These are phyloP conservation scores for Rheum nobile DNA, from an alignment of 148 eudicot species.

Conservation along the genomic window DNA sequence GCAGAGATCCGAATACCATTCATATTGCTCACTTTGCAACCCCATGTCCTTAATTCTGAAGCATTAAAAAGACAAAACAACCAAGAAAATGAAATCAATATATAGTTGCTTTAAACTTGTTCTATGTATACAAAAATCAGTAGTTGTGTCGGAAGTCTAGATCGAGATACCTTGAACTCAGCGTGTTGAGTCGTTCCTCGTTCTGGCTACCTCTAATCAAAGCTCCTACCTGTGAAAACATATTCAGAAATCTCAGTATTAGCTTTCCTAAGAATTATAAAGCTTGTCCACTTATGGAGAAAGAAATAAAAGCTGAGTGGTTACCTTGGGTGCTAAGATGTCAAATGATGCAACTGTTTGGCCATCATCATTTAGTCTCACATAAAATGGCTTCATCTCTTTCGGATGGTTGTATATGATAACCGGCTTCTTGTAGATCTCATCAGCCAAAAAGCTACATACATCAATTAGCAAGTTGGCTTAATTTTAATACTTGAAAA, in stretches of 20 bases:
- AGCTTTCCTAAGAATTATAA: too few relatives aligned
- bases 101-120: too few relatives aligned
- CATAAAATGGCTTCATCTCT: slow-evolving; percentile 72
- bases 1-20: slow-evolving; percentile 88
- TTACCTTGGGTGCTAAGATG: slow-evolving; percentile 62
- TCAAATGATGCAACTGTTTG: slow-evolving; percentile 68
- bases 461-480: neutral
- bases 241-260: neutral
- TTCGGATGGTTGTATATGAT: slow-evolving; percentile 64
- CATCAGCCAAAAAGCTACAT: slow-evolving; percentile 71
- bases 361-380: slow-evolving; percentile 36
- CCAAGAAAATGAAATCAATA: neutral
- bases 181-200: slow-evolving; percentile 57
- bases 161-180: slow-evolving; percentile 40
- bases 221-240: slow-evolving; percentile 47
- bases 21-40: slow-evolving; percentile 44
- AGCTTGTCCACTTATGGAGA: neutral
- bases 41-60: slow-evolving; percentile 61
- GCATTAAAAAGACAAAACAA: neutral
- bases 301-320: neutral
- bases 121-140: neutral
- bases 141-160: neutral
- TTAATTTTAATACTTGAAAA: neutral
- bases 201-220: slow-evolving; percentile 76
- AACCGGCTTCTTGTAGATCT: slow-evolving; percentile 51